Evolutionary conservation across 495 filamentous ascomycete genomes (phyloP).

Genomic region (Aspergillus coremiiformis): DNA sequence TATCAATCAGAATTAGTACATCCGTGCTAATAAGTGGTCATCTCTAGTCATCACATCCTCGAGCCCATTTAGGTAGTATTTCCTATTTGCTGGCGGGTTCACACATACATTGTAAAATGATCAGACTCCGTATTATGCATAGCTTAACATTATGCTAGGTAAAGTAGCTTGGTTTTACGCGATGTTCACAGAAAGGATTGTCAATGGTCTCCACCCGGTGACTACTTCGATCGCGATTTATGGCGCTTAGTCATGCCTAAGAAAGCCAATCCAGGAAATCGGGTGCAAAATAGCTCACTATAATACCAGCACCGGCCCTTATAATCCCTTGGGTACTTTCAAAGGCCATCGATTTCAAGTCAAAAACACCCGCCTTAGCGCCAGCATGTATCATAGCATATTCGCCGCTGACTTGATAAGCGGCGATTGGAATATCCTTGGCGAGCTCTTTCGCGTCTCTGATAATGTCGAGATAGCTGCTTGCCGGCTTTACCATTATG

Average conservation of each 20-base stretch:
- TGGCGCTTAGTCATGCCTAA: background rate
- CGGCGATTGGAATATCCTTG: slow-evolving; percentile 80
- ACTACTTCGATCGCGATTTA: background rate
- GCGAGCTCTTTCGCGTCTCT: slow-evolving; percentile 91
- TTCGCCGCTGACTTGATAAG: slow-evolving; percentile 95
- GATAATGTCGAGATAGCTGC: slow-evolving; percentile 92
- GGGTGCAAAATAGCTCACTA: slow-evolving; percentile 90
- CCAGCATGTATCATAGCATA: slow-evolving; percentile 97
- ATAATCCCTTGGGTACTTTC: slow-evolving; percentile 90
- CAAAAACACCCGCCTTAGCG: slow-evolving; percentile 96
- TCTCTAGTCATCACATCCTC: too few species aligned
- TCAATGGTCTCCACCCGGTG: background rate
- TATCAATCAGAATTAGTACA: too few species aligned
- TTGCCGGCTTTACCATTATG: slow-evolving; percentile 98
- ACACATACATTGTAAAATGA: too few species aligned
- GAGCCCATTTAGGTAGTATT: too few species aligned
- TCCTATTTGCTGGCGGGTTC: too few species aligned
- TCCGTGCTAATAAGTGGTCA: too few species aligned
- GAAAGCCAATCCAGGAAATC: slow-evolving; percentile 83
- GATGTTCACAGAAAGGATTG: background rate
- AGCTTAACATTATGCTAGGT: too few species aligned
- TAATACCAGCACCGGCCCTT: slow-evolving; percentile 82
- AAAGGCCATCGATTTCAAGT: slow-evolving; percentile 90
- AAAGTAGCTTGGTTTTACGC: too few species aligned
- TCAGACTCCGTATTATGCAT: too few species aligned